Evolutionary conservation across 2,329 filamentous ascomycete species (phyloP).

Genomic region (Rhynchosporium secalis): DNA sequence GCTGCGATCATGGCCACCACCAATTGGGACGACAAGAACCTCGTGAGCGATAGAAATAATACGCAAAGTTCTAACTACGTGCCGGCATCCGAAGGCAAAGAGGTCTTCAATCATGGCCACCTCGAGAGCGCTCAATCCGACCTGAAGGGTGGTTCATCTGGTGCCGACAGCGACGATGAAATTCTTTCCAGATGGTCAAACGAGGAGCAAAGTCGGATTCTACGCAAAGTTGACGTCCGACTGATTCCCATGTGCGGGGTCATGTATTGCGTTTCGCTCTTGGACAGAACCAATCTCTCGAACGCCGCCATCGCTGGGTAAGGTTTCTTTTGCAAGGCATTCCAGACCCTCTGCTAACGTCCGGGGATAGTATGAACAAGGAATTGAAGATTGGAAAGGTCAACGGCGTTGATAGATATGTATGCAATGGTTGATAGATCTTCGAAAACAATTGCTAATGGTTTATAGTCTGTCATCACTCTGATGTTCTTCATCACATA

Average conservation of each 20-base stretch:
- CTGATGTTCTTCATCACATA: conserved; percentile 75
- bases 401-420: conserved; percentile 16
- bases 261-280: conserved; percentile 73
- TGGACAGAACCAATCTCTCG: conserved; percentile 76
- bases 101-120: conserved; percentile 3
- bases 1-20: not conserved
- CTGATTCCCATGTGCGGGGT: conserved; percentile 60
- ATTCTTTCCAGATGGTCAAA: conserved; percentile 7
- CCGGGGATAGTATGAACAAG: conserved; percentile 9
- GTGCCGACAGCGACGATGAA: conserved; percentile 1
- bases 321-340: not conserved
- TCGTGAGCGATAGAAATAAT: not conserved
- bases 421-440: not conserved
- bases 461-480: conserved; percentile 8
- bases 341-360: not conserved
- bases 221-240: conserved; percentile 67
- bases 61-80: conserved; percentile 4
- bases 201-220: conserved; percentile 64
- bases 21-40: conserved; percentile 1
- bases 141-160: conserved; percentile 3
- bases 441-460: not conserved
- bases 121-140: conserved; percentile 6
- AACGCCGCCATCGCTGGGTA: conserved; percentile 67
- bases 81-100: not conserved
- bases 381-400: conserved; percentile 17